phyloP scores from a whole-genome alignment of 2,329 filamentous ascomycete genomes.

The Ceratocystis diversiconidia region DNA sequence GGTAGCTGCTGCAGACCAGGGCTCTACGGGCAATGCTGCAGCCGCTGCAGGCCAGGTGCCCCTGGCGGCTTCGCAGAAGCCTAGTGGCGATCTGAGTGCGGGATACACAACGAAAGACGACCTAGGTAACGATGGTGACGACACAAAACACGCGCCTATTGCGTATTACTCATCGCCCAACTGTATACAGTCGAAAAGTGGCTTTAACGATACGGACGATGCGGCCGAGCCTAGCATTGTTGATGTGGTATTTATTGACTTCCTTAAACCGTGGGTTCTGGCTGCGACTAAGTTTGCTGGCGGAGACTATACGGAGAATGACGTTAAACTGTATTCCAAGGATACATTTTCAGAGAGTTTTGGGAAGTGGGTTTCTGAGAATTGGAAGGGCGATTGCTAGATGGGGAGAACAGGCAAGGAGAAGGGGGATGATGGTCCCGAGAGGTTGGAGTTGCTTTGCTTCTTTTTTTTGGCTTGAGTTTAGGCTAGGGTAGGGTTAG shows the following conservation, averaged over 20 bases:
- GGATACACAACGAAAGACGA: conserved; percentile 90
- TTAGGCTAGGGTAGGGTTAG: not conserved
- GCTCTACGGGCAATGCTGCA: not conserved
- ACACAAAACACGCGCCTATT: conserved; percentile 67
- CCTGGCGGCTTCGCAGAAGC: conserved; percentile 13
- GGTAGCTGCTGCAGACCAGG: not conserved
- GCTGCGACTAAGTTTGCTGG: conserved; percentile 53
- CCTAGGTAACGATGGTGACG: conserved; percentile 69
- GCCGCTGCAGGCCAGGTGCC: conserved; percentile 3
- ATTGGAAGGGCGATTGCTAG: conserved; percentile 41
- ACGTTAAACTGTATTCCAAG: conserved; percentile 39
- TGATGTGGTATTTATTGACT: conserved; percentile 83
- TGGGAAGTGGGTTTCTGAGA: conserved; percentile 41
- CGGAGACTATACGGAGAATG: conserved; percentile 33
- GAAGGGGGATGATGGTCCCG: not conserved
- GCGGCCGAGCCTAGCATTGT: conserved; percentile 52
- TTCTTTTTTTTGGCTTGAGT: not conserved
- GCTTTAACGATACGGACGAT: conserved; percentile 35
- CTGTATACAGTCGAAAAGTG: conserved; percentile 57
- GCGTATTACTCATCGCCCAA: conserved; percentile 69
- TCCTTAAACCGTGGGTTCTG: conserved; percentile 70
- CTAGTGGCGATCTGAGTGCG: conserved; percentile 33
- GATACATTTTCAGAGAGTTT: conserved; percentile 42
- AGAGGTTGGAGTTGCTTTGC: no score
- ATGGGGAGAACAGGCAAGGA: not conserved